Percentiles rank a stretch among this genome's conserved stretches.
These are phyloP conservation scores for Euptelea pleiosperma DNA, from an alignment of 164 flowering plant species.

Conservation along the genomic window DNA sequence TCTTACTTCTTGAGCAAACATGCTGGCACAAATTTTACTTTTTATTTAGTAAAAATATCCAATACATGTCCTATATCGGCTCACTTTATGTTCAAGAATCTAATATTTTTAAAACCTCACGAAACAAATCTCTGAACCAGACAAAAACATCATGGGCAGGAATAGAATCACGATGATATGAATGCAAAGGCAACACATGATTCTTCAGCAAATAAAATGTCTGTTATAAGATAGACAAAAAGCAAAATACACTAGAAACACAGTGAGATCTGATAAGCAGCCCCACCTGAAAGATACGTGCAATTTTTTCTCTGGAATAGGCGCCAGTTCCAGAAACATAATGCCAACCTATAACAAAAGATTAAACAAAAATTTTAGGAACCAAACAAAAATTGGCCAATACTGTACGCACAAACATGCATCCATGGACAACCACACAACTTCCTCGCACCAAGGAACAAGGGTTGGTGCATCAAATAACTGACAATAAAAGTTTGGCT, in stretches of 20 bases:
- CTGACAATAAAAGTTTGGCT: too few relatives aligned
- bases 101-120: background rate
- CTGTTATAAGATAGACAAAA: background rate
- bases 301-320: conserved; percentile 6
- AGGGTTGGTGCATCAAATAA: too few relatives aligned
- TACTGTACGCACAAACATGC: too few relatives aligned
- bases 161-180: background rate
- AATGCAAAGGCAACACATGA: conserved; percentile 2
- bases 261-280: background rate
- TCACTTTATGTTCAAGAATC: background rate
- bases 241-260: background rate
- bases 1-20: background rate
- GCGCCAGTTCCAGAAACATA: conserved; percentile 24
- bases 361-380: too few relatives aligned
- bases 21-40: background rate
- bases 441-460: too few relatives aligned
- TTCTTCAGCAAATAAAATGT: background rate
- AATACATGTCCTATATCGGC: background rate
- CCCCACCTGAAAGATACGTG: conserved; percentile 18
- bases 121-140: background rate
- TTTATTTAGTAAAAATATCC: background rate
- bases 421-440: too few relatives aligned
- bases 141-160: background rate
- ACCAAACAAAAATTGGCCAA: too few relatives aligned
- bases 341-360: conserved; percentile 17